Base-by-base conservation (phyloP, 345 rosid species). In the Pistacia atlantica region DNA sequence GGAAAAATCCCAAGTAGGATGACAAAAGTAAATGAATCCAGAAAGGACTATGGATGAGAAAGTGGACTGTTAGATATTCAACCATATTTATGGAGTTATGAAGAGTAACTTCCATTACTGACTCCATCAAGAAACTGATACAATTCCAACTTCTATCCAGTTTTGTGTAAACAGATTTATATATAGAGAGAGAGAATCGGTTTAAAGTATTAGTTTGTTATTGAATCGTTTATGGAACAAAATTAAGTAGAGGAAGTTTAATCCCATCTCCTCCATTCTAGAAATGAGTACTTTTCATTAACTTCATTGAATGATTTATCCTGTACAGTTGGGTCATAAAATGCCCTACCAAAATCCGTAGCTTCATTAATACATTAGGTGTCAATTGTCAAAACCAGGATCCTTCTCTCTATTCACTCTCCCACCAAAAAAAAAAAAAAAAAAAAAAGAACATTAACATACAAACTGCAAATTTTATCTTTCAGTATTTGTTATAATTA, bases 191-290 rank as follows among this genome's bases (percentile, higher is more conserved):
- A 72, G 33, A 31, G 33, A 31, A 31, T 31, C 33, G 55, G 42
- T 46, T 3, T 20, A 18, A 12, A 3, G 0, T 4, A n/a, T 4
- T 4, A 3, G n/a, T 31, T 6, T 25, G 25, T 25, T 25, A 25
- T 25, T 25, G 69, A 49, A 8, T 72, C 76, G 61, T 73, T 48
- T 17, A 73, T 73, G 56, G 20, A 73, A 28, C 58, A 11, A 61
- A 73, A 73, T 57, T 9, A 4, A 73, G 67, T 9, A 9, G 52
- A 9, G 20, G 11, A 48, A 28, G 59, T 17, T 51, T 68, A 28
- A 18, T 10, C 31, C 35, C 33, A 9, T 56, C 6, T n/a, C 46
- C 46, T 5, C 42, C 42, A 38, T 7, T 42, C 46, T 42, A 42
- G 46, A 42, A 42, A 42, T 42, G 46, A 42, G 8, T 5, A 31